Percentiles rank a stretch among this genome's conserved stretches.
These are phyloP conservation scores for Eimeria zaria DNA, from an alignment of 169 alveolate species.

Conservation along the genomic window DNA sequence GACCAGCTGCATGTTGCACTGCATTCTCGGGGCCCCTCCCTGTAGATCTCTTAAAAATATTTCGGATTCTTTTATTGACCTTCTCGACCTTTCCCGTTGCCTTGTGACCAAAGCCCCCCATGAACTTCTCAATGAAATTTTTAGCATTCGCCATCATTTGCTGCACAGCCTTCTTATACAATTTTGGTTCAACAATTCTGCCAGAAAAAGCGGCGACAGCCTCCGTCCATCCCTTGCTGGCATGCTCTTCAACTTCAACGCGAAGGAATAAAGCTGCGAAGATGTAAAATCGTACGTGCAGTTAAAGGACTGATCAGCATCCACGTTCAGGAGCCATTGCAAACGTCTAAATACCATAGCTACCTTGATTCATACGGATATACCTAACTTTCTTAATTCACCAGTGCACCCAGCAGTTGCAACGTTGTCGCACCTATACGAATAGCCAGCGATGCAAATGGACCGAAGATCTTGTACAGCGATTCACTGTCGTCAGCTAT, in stretches of 20 bases:
- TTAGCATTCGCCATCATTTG: neutral
- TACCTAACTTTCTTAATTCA: neutral
- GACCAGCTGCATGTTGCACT: constrained; percentile 2
- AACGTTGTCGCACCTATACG: constrained; percentile 52
- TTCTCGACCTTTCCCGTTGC: neutral
- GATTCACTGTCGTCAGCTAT: constrained; percentile 7
- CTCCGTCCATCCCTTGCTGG: constrained; percentile 36
- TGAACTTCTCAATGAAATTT: constrained; percentile 31
- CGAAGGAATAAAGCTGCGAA: constrained; percentile 61
- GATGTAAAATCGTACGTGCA: neutral
- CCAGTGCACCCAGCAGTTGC: neutral
- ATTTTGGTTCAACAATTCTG: neutral
- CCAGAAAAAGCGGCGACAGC: constrained; percentile 13
- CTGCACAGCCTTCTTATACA: constrained; percentile 32
- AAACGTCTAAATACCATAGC: neutral
- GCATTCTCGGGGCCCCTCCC: neutral
- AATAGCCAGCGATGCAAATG: constrained; percentile 49
- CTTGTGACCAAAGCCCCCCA: constrained; percentile 38
- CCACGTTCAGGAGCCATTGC: neutral
- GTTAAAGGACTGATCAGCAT: neutral
- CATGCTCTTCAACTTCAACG: constrained; percentile 62
- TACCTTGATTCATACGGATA: neutral
- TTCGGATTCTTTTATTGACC: constrained; percentile 10
- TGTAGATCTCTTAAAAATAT: neutral
- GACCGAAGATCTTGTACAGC: constrained; percentile 38